Percentiles rank a stretch among this genome's conserved stretches.
These are phyloP conservation scores for Sphagnum magellanicum DNA, from an alignment of 228 moss, liverwort and hornwort genomes.

Conservation along the genomic window DNA sequence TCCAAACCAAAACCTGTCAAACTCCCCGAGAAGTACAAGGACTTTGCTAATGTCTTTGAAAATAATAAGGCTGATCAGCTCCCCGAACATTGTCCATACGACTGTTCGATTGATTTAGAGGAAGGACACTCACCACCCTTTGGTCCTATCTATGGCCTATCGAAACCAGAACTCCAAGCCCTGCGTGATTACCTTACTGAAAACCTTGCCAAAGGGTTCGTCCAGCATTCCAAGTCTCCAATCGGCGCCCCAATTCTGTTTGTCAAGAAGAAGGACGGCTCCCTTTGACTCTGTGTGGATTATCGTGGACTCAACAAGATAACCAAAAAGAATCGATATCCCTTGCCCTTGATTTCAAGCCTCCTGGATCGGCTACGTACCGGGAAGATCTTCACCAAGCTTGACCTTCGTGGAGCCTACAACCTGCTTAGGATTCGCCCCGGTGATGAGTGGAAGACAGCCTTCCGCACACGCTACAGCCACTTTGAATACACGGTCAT, in stretches of 20 bases:
- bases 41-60: too few relatives aligned
- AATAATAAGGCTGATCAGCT: too few relatives aligned
- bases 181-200: too few relatives aligned
- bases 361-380: background rate
- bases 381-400: background rate
- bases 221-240: background rate
- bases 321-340: background rate
- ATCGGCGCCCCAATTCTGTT: background rate
- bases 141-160: too few relatives aligned
- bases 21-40: too few relatives aligned
- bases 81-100: too few relatives aligned
- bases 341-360: background rate
- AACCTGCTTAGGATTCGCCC: background rate
- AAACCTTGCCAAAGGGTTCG: background rate
- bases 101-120: too few relatives aligned
- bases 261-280: background rate
- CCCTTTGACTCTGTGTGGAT: background rate
- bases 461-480: background rate
- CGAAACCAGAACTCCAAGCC: background rate
- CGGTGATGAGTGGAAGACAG: background rate
- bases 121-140: too few relatives aligned
- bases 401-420: slow-evolving; percentile 2
- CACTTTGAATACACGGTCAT: background rate
- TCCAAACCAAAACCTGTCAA: too few relatives aligned
- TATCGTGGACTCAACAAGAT: slow-evolving; percentile 4